phyloP scores from a whole-genome alignment of 169 alveolate species.

The Plasmodium gallinaceum region DNA sequence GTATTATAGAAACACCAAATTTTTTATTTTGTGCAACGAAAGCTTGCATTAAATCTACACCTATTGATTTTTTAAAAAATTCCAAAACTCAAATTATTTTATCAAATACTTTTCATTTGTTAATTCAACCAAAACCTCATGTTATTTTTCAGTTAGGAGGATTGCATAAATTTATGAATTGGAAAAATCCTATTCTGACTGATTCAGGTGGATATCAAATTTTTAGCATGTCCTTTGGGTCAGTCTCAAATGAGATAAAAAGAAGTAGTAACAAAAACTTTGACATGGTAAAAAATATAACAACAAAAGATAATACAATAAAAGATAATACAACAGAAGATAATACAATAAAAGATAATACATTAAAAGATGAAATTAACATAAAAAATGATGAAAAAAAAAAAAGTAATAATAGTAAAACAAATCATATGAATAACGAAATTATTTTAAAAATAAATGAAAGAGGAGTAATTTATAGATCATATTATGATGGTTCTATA shows the following conservation, averaged over 20 bases:
- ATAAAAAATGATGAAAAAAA: background rate
- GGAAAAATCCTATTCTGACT: constrained; percentile 96
- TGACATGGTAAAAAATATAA: background rate
- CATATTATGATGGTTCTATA: constrained; percentile 41
- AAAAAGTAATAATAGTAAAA: background rate
- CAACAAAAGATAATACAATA: background rate
- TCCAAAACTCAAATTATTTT: constrained; percentile 82
- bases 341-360: background rate
- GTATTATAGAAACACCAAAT: constrained; percentile 95
- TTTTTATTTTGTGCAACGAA: constrained; percentile 99
- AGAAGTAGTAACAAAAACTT: background rate
- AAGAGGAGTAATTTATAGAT: constrained; percentile 46
- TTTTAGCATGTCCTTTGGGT: constrained; percentile 88
- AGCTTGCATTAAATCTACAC: constrained; percentile 91
- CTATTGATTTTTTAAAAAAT: constrained; percentile 81
- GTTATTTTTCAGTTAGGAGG: constrained; percentile 94
- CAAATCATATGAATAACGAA: background rate
- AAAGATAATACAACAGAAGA: background rate
- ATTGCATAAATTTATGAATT: constrained; percentile 94
- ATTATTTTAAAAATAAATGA: constrained; percentile 45
- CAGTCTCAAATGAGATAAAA: constrained; percentile 65
- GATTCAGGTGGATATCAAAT: constrained; percentile 99
- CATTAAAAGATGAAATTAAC: background rate
- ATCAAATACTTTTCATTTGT: constrained; percentile 98
- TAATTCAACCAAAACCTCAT: constrained; percentile 96